These are phyloP conservation scores for Cerrena zonata DNA, from an alignment of 1,284 basidiomycete genomes.

Conservation along the genomic window DNA sequence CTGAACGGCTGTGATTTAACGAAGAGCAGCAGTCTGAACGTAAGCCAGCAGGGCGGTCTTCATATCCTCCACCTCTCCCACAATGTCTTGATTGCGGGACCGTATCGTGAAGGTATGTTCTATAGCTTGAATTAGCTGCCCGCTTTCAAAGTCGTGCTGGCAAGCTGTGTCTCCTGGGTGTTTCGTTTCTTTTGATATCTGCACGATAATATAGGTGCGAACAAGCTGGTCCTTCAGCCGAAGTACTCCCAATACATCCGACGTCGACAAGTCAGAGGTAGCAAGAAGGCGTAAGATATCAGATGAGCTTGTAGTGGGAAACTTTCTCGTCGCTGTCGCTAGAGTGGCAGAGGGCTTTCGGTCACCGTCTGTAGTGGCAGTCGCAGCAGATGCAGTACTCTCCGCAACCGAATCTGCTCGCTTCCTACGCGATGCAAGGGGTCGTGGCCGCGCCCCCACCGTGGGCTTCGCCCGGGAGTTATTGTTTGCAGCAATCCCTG, in stretches of 20 bases:
- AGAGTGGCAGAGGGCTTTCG: neutral
- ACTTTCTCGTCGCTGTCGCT: neutral
- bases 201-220: conserved; percentile 40
- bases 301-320: neutral
- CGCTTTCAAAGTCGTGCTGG: conserved; percentile 29
- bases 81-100: conserved; percentile 1
- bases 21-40: conserved; percentile 5
- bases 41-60: conserved; percentile 1
- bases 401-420: neutral
- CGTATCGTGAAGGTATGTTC: conserved; percentile 25
- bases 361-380: neutral
- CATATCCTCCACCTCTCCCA: conserved; percentile 5
- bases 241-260: conserved; percentile 2
- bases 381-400: conserved; percentile 2
- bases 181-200: conserved; percentile 28
- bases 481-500: conserved; percentile 13
- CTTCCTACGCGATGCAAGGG: conserved; percentile 10
- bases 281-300: conserved; percentile 5
- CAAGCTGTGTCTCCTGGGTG: conserved; percentile 48
- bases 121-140: conserved; percentile 29
- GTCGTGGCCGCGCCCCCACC: conserved; percentile 14
- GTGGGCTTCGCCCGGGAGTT: conserved; percentile 30
- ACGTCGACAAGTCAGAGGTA: neutral
- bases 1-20: too few species aligned
- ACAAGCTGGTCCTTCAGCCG: conserved; percentile 45